A percentile compares a stretch with the other conserved stretches of the same genome.
phyloP scores from a whole-genome alignment of 805 yeast genomes.

The Pichia occidentalis region DNA sequence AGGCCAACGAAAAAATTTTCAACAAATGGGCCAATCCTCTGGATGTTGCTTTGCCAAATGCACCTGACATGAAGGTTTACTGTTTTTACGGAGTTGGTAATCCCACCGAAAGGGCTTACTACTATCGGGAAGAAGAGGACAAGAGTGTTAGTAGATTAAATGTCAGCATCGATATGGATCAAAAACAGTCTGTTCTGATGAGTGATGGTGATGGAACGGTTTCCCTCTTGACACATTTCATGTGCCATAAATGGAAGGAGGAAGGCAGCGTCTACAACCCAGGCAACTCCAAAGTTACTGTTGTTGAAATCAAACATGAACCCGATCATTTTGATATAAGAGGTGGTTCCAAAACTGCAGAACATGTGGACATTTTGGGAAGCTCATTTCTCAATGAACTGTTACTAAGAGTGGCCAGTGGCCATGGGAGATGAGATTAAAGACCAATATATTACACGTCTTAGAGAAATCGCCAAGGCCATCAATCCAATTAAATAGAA shows the following conservation, averaged over 20 bases:
- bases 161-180: slow-evolving; percentile 63
- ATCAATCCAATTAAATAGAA: slow-evolving; percentile 7
- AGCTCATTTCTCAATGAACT: slow-evolving; percentile 88
- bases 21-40: slow-evolving; percentile 92
- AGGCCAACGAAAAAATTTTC: slow-evolving; percentile 59
- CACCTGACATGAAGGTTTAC: slow-evolving; percentile 83
- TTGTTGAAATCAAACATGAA: slow-evolving; percentile 88
- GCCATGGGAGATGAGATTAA: slow-evolving; percentile 64
- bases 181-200: slow-evolving; percentile 60
- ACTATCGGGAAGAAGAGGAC: slow-evolving; percentile 64
- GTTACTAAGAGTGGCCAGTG: slow-evolving; percentile 74
- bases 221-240: slow-evolving; percentile 75
- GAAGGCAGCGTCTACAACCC: slow-evolving; percentile 72
- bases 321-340: slow-evolving; percentile 92
- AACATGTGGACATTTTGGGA: slow-evolving; percentile 94
- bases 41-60: slow-evolving; percentile 86
- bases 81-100: slow-evolving; percentile 96
- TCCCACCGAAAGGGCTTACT: slow-evolving; percentile 91
- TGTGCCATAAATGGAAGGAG: slow-evolving; percentile 84
- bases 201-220: slow-evolving; percentile 98
- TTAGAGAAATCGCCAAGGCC: slow-evolving; percentile 29
- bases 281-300: slow-evolving; percentile 59
- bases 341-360: slow-evolving; percentile 97
- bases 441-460: slow-evolving; percentile 50
- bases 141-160: slow-evolving; percentile 48